These are phyloP conservation scores for Cyberlindnera maclurae DNA, from an alignment of 805 yeast species.

Conservation along the genomic window DNA sequence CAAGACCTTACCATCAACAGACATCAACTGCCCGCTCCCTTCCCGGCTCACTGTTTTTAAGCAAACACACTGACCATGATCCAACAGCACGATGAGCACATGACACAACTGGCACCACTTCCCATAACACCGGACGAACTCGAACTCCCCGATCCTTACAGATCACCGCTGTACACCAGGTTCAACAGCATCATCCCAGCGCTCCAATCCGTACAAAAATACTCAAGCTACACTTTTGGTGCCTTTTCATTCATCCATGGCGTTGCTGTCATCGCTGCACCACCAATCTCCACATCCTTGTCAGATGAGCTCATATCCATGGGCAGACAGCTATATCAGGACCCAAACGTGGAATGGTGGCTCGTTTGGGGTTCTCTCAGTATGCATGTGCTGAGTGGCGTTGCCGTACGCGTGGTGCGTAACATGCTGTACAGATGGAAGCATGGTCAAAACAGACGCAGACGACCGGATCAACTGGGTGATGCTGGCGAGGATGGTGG, in stretches of 20 bases:
- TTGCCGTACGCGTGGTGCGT: constrained; percentile 35
- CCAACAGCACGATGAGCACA: neutral
- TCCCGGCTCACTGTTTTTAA: too few relatives aligned
- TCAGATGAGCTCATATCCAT: constrained; percentile 52
- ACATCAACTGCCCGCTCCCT: too few relatives aligned
- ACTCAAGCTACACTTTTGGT: constrained; percentile 51
- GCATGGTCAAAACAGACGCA: constrained; percentile 18
- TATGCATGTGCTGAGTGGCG: constrained; percentile 49
- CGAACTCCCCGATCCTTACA: neutral
- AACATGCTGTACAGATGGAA: constrained; percentile 21
- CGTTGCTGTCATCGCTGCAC: constrained; percentile 45
- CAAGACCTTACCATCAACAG: too few relatives aligned
- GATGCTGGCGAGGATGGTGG: constrained; percentile 33
- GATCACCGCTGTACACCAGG: neutral
- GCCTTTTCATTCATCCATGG: constrained; percentile 54
- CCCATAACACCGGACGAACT: neutral
- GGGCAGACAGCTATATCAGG: constrained; percentile 56
- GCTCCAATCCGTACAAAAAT: constrained; percentile 38
- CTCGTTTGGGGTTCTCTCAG: constrained; percentile 41
- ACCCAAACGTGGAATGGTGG: constrained; percentile 40
- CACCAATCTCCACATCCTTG: constrained; percentile 37
- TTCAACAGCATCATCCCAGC: constrained; percentile 1
- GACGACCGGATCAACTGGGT: neutral
- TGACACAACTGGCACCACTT: too few relatives aligned
- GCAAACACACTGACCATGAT: too few relatives aligned